Base-by-base conservation (phyloP, 495 filamentous ascomycete species). In the Trichoderma virens region DNA sequence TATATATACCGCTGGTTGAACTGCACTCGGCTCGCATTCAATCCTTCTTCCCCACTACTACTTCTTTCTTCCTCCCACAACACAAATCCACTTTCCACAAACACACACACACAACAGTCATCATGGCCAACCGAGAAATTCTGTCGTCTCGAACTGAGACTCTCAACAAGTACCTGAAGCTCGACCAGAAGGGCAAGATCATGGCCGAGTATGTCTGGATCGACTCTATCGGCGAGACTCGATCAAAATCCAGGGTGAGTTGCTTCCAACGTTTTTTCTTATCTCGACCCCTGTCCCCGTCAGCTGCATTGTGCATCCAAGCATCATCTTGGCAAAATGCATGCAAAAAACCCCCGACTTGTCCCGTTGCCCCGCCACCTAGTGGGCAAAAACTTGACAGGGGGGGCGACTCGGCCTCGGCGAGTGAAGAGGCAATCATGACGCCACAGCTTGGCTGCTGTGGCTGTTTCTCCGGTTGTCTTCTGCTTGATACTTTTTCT, bases 171-270 rank as follows among this genome's bases (percentile, higher is more conserved):
- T 98, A 96, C 85, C 84, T 93, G 78, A 79, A 82, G 69, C 90
- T 98, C 67, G 87, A 91, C 73, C 94, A 98, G 83, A 90, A 89
- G 71, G 92, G 92, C 73, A 79, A 73, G 39, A 78, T 92, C 69
- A 90, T 93, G 79, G 92, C 92, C 66, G 94, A 98, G 80, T 98
- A 97, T 83, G 87, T 98, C 81, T 98, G 94, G 94, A 93, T 98
- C 71, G 94, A 98, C 75, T 77, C 85, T 69, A 74, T 75, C 65
- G 88, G 88, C 72, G 89, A 87, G 67, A 81, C 88, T 69, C 90
- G 92, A 66, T 92, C 90, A 74, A 97, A 97, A 80, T 90, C 90
- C 70, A 93, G 92, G 86, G 94, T 96, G 80, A 82, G 91, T 79
- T 61, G 64, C 51, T 28, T 56, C 25, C 51, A 4, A n/a, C n/a